These are phyloP conservation scores for Skeletonema potamos DNA, from an alignment of 108 stramenopile species.

Conservation along the genomic window DNA sequence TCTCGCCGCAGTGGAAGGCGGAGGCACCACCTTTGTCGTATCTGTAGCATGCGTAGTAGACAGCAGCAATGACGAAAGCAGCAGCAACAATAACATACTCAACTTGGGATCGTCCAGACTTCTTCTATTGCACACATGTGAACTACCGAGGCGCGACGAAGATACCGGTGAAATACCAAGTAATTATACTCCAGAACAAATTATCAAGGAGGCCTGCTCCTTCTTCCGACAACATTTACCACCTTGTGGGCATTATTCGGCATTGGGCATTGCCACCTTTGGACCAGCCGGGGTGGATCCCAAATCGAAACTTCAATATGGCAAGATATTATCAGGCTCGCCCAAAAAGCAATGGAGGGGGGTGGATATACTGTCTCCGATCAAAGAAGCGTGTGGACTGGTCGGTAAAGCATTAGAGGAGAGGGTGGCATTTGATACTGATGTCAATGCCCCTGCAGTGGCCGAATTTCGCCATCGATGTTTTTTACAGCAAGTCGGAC, in stretches of 20 bases:
- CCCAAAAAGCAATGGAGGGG: slow-evolving; percentile 90
- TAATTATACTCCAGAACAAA: slow-evolving; percentile 39
- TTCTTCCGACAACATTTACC: slow-evolving; percentile 55
- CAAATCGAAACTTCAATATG: slow-evolving; percentile 53
- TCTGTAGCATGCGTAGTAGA: slow-evolving; percentile 55
- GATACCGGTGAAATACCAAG: slow-evolving; percentile 4
- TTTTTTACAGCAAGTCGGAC: not conserved
- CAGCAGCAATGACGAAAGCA: slow-evolving; percentile 28
- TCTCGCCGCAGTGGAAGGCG: slow-evolving; percentile 93
- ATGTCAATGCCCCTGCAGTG: slow-evolving; percentile 97
- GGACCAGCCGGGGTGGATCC: slow-evolving; percentile 85
- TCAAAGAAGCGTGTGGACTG: slow-evolving; percentile 54
- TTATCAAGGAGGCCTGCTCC: slow-evolving; percentile 43
- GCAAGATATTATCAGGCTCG: slow-evolving; percentile 81
- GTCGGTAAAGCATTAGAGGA: not conserved
- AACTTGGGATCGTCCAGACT: slow-evolving; percentile 29
- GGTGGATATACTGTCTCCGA: slow-evolving; percentile 71
- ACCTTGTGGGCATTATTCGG: slow-evolving; percentile 46
- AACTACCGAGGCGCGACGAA: slow-evolving; percentile 55
- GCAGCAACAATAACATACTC: slow-evolving; percentile 10
- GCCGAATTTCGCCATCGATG: slow-evolving; percentile 74
- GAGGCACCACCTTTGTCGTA: slow-evolving; percentile 92
- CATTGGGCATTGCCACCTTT: slow-evolving; percentile 93
- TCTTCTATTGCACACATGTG: slow-evolving; percentile 46
- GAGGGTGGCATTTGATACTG: slow-evolving; percentile 87